phyloP scores from a whole-genome alignment of 805 yeast species.

The Zygoascus bituminiphila region DNA sequence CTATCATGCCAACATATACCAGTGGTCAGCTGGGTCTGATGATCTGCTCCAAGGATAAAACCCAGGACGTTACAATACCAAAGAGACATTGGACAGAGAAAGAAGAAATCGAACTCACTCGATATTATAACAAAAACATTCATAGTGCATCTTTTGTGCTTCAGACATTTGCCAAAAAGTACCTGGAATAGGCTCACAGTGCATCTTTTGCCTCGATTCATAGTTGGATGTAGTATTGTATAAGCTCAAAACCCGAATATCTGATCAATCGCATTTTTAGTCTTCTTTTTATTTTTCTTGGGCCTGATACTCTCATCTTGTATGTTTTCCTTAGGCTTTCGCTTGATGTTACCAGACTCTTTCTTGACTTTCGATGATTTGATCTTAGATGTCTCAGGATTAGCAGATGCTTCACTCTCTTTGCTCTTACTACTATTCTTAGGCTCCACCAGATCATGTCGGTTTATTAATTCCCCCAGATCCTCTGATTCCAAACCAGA shows the following conservation, averaged over 20 bases:
- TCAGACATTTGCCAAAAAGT: constrained; percentile 80
- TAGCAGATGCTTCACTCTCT: background rate
- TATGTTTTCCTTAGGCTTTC: background rate
- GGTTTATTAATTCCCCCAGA: constrained; percentile 20
- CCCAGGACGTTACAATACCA: constrained; percentile 58
- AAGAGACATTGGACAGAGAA: constrained; percentile 52
- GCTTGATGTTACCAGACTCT: background rate
- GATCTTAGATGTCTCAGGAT: background rate
- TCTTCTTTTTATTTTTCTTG: constrained; percentile 37
- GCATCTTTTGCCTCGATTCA: no score
- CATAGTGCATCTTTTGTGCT: constrained; percentile 85
- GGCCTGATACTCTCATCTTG: background rate
- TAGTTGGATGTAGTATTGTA: background rate
- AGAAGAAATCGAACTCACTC: constrained; percentile 54
- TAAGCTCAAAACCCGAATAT: constrained; percentile 47
- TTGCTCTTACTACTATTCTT: background rate
- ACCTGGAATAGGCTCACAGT: constrained; percentile 28
- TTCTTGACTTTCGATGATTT: background rate
- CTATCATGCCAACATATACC: constrained; percentile 93
- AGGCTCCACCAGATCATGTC: constrained; percentile 1
- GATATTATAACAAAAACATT: constrained; percentile 73
- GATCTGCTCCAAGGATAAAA: constrained; percentile 77
- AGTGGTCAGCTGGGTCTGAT: constrained; percentile 98
- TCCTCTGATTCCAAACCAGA: constrained; percentile 8
- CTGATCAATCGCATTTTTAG: constrained; percentile 58